phyloP scores from a whole-genome alignment of 352 stramenopile genomes.

The Peronospora destructor region DNA sequence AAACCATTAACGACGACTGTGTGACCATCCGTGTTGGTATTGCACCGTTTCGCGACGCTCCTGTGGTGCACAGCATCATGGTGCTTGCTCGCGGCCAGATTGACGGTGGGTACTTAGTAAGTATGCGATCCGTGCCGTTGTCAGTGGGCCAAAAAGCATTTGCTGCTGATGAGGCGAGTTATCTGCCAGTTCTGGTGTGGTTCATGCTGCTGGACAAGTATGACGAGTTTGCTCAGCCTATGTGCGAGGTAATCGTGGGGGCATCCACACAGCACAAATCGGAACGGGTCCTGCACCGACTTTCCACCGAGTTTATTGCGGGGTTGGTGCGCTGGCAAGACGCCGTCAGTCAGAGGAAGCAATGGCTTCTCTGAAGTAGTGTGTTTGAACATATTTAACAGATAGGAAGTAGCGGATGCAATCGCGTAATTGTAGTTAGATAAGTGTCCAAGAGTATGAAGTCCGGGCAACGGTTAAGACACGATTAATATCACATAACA shows the following conservation, averaged over 20 bases:
- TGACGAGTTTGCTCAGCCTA: constrained; percentile 23
- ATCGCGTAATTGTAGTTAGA: constrained; percentile 2
- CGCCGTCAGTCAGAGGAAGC: constrained; percentile 27
- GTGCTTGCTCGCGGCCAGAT: constrained; percentile 41
- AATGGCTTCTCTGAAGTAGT: constrained; percentile 22
- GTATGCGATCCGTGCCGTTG: constrained; percentile 35
- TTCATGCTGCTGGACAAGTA: constrained; percentile 40
- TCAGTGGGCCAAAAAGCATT: constrained; percentile 32
- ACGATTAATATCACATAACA: no score
- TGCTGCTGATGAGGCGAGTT: constrained; percentile 21
- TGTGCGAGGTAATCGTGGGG: constrained; percentile 36
- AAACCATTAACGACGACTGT: constrained; percentile 46
- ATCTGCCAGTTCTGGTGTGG: constrained; percentile 30
- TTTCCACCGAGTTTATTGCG: constrained; percentile 21
- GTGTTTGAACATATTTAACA: constrained; percentile 28
- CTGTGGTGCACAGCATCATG: constrained; percentile 34
- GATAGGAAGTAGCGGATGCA: constrained; percentile 8
- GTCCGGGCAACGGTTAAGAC: no score
- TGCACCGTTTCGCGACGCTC: constrained; percentile 19
- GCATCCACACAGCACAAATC: constrained; percentile 28
- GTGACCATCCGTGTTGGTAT: constrained; percentile 32
- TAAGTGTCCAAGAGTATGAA: background rate
- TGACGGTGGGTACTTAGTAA: constrained; percentile 37
- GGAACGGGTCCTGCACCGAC: constrained; percentile 12
- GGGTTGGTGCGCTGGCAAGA: constrained; percentile 36